Evolutionary conservation across 345 rosid species (phyloP), one percentile per base, ranked within the genome.

Genomic region (Syzygium aromaticum): DNA sequence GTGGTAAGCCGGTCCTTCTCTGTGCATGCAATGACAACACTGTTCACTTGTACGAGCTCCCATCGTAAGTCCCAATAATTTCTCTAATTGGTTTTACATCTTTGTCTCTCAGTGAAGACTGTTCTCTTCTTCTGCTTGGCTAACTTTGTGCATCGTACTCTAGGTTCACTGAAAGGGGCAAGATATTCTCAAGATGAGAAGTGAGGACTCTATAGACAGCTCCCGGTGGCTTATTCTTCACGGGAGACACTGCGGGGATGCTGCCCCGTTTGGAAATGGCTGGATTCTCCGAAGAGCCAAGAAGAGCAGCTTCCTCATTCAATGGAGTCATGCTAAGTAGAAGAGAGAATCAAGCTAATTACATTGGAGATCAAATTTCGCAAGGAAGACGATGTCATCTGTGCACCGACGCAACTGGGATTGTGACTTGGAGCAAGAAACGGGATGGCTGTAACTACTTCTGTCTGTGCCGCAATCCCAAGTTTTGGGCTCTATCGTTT

Each of bases 81-180:
- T 49, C 15, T 57, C 38, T 59, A 12, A 38, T 33, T 80, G 46
- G 51, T 40, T 28, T 40, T 7, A 3, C 1, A 27, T 46, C 43
- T 19, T 49, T 77, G 61, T 57, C 16, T 5, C 46, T 10, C 4
- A 13, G 54, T 59, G 25, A 3, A 22, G 4, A 27, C 86, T 21
- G 21, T 52, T 52, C 30, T n/a, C 16, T 15, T 43, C 25, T 19
- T 51, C 49, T 43, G 25, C 9, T 46, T 51, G 52, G 38, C 1
- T 11, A n/a, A 17, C 17, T 17, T 22, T 1, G 51, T 12, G 25
- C 49, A 61, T 86, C 28, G 22, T 80, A 67, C 63, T 2, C 4
- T 51, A 92, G 95, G 86, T 93, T 94, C 59, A 11, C 49, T 3
- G 93, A 92, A 77, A 92, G 96, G 87, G 96, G 94, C 52, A 91